phyloP scores from a whole-genome alignment of 768 basidiomycete genomes.

The Suillus subluteus region DNA sequence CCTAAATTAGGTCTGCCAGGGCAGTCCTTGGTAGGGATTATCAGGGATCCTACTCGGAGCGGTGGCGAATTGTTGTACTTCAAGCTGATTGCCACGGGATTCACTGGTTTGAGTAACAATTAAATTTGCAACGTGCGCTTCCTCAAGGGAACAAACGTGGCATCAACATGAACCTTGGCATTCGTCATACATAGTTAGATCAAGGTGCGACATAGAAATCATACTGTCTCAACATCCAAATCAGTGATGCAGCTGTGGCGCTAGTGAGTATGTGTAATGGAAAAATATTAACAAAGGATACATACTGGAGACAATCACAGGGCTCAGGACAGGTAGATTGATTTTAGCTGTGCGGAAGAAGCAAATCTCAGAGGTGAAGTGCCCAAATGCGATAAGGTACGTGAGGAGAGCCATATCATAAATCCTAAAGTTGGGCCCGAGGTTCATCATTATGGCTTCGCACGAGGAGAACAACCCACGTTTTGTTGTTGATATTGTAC shows the following conservation, averaged over 20 bases:
- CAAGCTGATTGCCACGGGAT: background rate
- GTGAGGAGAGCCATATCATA: slow-evolving; percentile 89
- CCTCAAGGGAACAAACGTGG: background rate
- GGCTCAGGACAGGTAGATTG: slow-evolving; percentile 62
- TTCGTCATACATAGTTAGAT: slow-evolving; percentile 9
- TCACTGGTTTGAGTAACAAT: background rate
- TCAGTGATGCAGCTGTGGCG: slow-evolving; percentile 59
- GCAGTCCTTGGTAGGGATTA: background rate
- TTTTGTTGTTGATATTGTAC: slow-evolving; percentile 82
- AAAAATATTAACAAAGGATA: slow-evolving; percentile 17
- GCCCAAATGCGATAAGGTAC: slow-evolving; percentile 88
- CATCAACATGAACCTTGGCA: background rate
- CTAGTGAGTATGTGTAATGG: slow-evolving; percentile 16
- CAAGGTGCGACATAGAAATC: slow-evolving; percentile 68
- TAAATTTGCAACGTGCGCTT: background rate
- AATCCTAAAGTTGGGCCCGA: slow-evolving; percentile 49
- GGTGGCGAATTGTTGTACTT: no score
- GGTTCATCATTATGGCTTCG: slow-evolving; percentile 9
- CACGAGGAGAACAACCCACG: slow-evolving; percentile 50
- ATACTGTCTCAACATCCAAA: slow-evolving; percentile 89
- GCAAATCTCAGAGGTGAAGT: slow-evolving; percentile 86
- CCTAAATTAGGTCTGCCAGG: background rate
- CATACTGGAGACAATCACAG: slow-evolving; percentile 87
- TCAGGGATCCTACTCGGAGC: background rate
- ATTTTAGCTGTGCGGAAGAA: slow-evolving; percentile 79